Evolutionary conservation across 163 green algal species (phyloP).

Genomic region (Coccomyxa subellipsoidea): DNA sequence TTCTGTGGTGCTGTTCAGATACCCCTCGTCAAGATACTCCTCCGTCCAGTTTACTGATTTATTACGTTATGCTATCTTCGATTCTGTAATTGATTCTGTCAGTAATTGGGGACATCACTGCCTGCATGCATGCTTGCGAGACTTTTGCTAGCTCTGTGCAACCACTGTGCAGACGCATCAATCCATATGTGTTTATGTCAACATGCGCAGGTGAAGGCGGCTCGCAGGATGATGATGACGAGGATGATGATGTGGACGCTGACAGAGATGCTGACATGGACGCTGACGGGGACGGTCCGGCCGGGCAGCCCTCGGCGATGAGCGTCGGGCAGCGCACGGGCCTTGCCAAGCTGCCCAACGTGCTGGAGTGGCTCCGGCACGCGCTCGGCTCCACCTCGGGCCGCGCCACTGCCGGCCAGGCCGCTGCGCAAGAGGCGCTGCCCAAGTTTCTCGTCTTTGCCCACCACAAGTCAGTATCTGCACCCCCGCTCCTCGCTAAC

Average conservation of each 20-base stretch:
- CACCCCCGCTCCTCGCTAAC: no score
- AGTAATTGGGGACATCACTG: no score
- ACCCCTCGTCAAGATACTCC: no score
- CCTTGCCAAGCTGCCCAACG: slow-evolving; percentile 77
- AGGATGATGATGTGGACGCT: slow-evolving; percentile 10
- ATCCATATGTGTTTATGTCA: not conserved
- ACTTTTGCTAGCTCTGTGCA: no score
- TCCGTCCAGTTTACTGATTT: no score
- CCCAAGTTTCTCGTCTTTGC: slow-evolving; percentile 95
- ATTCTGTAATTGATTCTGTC: no score
- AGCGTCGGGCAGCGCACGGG: slow-evolving; percentile 54
- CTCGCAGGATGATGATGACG: slow-evolving; percentile 9
- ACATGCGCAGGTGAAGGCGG: not conserved
- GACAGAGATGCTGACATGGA: slow-evolving; percentile 20
- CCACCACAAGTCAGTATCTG: slow-evolving; percentile 71
- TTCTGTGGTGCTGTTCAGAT: no score
- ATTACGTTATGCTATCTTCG: no score
- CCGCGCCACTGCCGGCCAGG: not conserved
- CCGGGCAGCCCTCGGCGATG: slow-evolving; percentile 24
- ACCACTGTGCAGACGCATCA: no score
- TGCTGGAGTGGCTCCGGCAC: slow-evolving; percentile 76
- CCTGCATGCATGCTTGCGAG: no score
- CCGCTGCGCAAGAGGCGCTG: slow-evolving; percentile 2
- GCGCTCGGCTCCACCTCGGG: slow-evolving; percentile 7
- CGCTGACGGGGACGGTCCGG: slow-evolving; percentile 2